Evolutionary conservation across 1,284 basidiomycete species (phyloP), one percentile per base, ranked within the genome.

Genomic region (Papiliotrema flavescens): DNA sequence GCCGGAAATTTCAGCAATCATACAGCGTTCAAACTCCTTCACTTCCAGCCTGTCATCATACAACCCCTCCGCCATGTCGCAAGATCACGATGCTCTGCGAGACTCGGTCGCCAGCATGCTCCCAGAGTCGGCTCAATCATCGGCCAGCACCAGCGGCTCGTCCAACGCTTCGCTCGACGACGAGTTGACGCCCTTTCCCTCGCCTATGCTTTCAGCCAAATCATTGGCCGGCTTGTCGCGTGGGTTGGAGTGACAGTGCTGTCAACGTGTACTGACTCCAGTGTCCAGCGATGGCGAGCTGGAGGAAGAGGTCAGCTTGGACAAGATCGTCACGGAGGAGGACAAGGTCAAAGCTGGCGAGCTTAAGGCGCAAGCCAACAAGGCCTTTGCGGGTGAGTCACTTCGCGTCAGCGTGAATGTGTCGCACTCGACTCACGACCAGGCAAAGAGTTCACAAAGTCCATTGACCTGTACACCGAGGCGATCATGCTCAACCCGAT

Each of bases 321-420:
- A 69, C 24, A 66, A 73, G 55, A 65, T 73, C 26, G 62, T 89
- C 52, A 83, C 88, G 0, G 85, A 88, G 44, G 81, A 84, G 59
- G 87, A 89, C 61, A 84, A 79, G 67, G 80, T 80, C 37, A 80
- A 83, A 66, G 89, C 90, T 4, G 75, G 81, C 8, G 80, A 80
- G 64, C 71, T 94, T 55, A 97, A 96, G 76, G 82, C 80, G 8
- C 81, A 87, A 61, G 93, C 92, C 13, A 96, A 96, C 79, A 85
- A 86, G 66, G 88, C 89, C 3, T 97, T 95, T 71, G 78, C 79
- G 32, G 78, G 89, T 89, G 75, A 71, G 82, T 63, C 56, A 32
- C 5, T 11, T 32, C 28, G 28, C 15, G 24, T 26, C 28, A 8
- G 19, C 3, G 15, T 15, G 15, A 24, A 6, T 17, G 7, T 24